Base-by-base conservation (phyloP, 1,284 basidiomycete genomes). In the Pseudozyma pruni region DNA sequence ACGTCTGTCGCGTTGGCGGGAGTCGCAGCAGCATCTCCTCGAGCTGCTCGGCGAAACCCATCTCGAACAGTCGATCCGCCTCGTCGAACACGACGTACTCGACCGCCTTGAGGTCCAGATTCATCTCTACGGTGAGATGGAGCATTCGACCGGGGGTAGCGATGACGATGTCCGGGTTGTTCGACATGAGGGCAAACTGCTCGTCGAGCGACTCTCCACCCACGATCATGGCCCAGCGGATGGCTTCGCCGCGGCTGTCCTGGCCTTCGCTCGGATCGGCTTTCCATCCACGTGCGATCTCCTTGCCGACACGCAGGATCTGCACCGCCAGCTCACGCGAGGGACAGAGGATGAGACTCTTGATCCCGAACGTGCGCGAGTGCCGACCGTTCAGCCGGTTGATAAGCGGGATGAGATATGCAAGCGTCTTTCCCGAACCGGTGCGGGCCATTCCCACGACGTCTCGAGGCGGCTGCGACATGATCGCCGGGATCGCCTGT, bases 371-470 rank as follows among this genome's bases (percentile, higher is more conserved):
- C 0, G 88, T 85, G 11, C 88, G 87, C 4, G 89, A 87, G 81
- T 96, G 94, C 16, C 89, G 85, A 16, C 91, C 91, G 22, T 91
- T 89, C 10, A 98, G 87, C 23, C 91, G 87, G 67, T 96, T 92
- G 0, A 98, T 86, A 13, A 98, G 87, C 41, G 96, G 96, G 19
- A 98, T 86, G 85, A 98, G 88, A 83, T 96, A 99, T 33, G 95
- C 95, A 25, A 98, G 87, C 13, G 95, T 97, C 84, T 99, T 99
- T 64, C 96, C 96, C 0, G 94, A 97, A 55, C 96, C 96, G 1
- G 96, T 99, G 17, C 96, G 87, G 20, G 96, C 95, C 96, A 98
- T 98, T 50, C 93, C 96, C 17, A 99, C 92, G 9, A 98, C 89
- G 84, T 99, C 96, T 47, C 92, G 86, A 2, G 94, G 92, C 37